Percentiles rank a stretch among this genome's conserved stretches.
Conservation (phyloP, 305 asterid species). For the Solanum hybrid region DNA sequence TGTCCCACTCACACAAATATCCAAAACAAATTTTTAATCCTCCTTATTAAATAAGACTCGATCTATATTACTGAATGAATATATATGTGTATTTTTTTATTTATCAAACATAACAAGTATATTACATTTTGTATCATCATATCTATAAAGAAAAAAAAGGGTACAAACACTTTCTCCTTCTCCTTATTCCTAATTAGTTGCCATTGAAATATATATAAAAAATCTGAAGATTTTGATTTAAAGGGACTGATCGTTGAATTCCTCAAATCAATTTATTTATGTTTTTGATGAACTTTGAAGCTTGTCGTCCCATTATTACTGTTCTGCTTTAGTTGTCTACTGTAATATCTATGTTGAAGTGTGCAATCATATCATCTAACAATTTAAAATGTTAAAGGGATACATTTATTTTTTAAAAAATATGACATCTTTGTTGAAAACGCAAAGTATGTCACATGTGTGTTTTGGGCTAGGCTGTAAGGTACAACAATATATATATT, state of each 20-base stretch:
- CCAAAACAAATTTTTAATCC: neutral
- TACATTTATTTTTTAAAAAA: too few species aligned
- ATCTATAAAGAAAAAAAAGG: neutral
- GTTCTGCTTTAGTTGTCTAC: neutral
- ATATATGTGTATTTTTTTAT: neutral
- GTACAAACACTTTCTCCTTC: neutral
- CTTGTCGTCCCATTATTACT: neutral
- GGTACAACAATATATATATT: too few species aligned
- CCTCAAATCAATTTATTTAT: neutral
- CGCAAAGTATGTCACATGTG: neutral
- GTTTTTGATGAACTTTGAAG: neutral
- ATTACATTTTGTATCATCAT: neutral
- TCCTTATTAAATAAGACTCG: too few species aligned
- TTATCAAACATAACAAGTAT: too few species aligned
- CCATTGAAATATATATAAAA: neutral
- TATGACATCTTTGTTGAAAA: too few species aligned
- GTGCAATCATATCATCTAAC: too few species aligned
- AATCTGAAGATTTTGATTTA: neutral
- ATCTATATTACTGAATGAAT: too few species aligned
- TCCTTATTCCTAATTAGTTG: neutral
- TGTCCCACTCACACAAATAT: neutral
- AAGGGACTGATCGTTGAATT: neutral
- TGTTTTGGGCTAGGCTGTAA: neutral
- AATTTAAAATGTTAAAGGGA: too few species aligned
- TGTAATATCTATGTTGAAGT: too few species aligned